Evolutionary conservation across 2,329 filamentous ascomycete genomes (phyloP).

Genomic region (Nemania serpens): DNA sequence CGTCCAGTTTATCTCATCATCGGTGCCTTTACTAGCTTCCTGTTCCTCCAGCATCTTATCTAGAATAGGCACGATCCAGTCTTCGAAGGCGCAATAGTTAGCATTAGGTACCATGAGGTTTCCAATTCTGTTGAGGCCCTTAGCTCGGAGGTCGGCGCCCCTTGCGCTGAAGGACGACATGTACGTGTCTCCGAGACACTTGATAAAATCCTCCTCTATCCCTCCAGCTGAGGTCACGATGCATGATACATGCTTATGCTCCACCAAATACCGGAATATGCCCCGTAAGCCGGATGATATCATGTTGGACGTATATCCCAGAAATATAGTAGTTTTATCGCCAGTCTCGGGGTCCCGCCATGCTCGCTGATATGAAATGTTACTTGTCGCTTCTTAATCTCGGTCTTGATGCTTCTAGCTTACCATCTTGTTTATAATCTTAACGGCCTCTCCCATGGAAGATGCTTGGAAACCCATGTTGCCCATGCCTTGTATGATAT

Average conservation of each 20-base stretch:
- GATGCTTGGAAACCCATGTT: conserved; percentile 85
- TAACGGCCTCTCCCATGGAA: conserved; percentile 75
- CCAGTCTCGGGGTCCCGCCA: conserved; percentile 82
- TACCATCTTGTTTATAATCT: conserved; percentile 97
- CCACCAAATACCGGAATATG: conserved; percentile 86
- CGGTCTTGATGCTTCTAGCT: conserved; percentile 35
- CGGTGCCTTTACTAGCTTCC: conserved; percentile 72
- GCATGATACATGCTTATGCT: conserved; percentile 89
- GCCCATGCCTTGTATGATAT: conserved; percentile 80
- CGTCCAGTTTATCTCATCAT: conserved; percentile 81
- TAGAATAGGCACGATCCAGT: conserved; percentile 96
- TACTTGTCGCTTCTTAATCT: conserved; percentile 25
- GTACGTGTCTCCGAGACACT: conserved; percentile 93
- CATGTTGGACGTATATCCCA: conserved; percentile 96
- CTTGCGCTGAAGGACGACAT: conserved; percentile 81
- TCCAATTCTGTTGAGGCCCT: conserved; percentile 93
- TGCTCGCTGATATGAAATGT: conserved; percentile 57
- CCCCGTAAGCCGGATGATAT: conserved; percentile 95
- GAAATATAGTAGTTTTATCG: conserved; percentile 87
- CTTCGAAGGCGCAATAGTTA: conserved; percentile 97
- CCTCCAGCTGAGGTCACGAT: conserved; percentile 96
- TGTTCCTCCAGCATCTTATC: conserved; percentile 94
- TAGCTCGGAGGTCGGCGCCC: conserved; percentile 77
- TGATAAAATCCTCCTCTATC: conserved; percentile 97
- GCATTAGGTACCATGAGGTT: conserved; percentile 95